Conservation (phyloP, 2,329 filamentous ascomycete genomes). For the Talaromyces sp. region DNA sequence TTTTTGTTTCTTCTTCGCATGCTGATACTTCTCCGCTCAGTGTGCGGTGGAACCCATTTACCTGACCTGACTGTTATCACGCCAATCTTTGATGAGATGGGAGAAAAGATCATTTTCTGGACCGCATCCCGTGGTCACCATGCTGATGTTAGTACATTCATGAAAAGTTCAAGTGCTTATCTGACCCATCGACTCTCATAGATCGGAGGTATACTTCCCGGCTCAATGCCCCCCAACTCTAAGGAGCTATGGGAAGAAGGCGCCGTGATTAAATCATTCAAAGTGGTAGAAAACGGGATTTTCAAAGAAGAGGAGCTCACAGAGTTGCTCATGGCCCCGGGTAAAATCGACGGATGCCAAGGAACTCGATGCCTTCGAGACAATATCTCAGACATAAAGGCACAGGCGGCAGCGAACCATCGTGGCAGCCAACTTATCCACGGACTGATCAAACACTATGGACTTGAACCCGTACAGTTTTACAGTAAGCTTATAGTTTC, state of each 20-base stretch:
- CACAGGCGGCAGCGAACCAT: slow-evolving; percentile 40
- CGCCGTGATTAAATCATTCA: slow-evolving; percentile 26
- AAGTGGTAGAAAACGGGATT: slow-evolving; percentile 24
- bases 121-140: slow-evolving; percentile 3
- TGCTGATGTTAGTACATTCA: background rate
- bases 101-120: slow-evolving; percentile 4
- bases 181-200: background rate
- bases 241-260: slow-evolving; percentile 35
- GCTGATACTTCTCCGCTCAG: background rate
- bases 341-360: slow-evolving; percentile 9
- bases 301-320: slow-evolving; percentile 31
- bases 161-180: too few species aligned
- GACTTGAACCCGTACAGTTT: slow-evolving; percentile 28
- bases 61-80: slow-evolving; percentile 7
- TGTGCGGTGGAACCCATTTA: background rate
- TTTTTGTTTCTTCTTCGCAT: background rate
- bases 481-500: slow-evolving; percentile 22
- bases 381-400: slow-evolving; percentile 42
- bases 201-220: slow-evolving; percentile 13
- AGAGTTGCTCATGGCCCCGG: slow-evolving; percentile 22
- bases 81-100: background rate
- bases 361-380: slow-evolving; percentile 27
- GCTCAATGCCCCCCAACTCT: slow-evolving; percentile 34
- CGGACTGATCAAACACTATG: slow-evolving; percentile 30
- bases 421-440: slow-evolving; percentile 33